Conservation (phyloP, 1,284 basidiomycete genomes). For the Filobasidium uniguttulatum region DNA sequence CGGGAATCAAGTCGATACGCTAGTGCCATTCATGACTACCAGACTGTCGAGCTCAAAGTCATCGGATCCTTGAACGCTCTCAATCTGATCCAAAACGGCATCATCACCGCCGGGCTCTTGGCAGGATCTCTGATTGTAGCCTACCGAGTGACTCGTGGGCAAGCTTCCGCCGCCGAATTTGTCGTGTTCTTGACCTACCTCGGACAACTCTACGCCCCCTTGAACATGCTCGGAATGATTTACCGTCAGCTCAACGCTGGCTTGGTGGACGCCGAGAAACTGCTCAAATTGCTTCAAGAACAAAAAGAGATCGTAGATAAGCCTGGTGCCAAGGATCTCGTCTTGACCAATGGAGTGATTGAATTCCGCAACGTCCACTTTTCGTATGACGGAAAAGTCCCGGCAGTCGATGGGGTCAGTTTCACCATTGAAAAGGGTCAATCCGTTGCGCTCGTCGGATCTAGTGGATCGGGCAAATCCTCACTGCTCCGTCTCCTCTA, state of each 20-base stretch:
- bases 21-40: constrained; percentile 61
- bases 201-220: constrained; percentile 57
- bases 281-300: constrained; percentile 59
- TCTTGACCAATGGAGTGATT: constrained; percentile 60
- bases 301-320: constrained; percentile 68
- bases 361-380: constrained; percentile 74
- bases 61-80: constrained; percentile 56
- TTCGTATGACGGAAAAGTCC: constrained; percentile 62
- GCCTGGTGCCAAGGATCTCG: constrained; percentile 57
- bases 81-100: constrained; percentile 45
- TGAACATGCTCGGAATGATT: constrained; percentile 51
- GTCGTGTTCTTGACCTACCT: constrained; percentile 59
- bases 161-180: constrained; percentile 33
- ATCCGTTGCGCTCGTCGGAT: constrained; percentile 58
- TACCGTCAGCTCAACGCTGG: constrained; percentile 53
- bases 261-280: constrained; percentile 63
- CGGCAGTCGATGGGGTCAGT: constrained; percentile 60
- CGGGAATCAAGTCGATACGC: constrained; percentile 63
- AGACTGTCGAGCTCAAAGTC: constrained; percentile 58
- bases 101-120: constrained; percentile 51
- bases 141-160: constrained; percentile 45
- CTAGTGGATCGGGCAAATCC: constrained; percentile 47
- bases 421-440: constrained; percentile 70
- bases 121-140: constrained; percentile 65
- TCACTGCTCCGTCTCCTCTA: constrained; percentile 71